phyloP scores from a whole-genome alignment of 2,329 filamentous ascomycete genomes.

The Teratosphaeria epicoccoides region DNA sequence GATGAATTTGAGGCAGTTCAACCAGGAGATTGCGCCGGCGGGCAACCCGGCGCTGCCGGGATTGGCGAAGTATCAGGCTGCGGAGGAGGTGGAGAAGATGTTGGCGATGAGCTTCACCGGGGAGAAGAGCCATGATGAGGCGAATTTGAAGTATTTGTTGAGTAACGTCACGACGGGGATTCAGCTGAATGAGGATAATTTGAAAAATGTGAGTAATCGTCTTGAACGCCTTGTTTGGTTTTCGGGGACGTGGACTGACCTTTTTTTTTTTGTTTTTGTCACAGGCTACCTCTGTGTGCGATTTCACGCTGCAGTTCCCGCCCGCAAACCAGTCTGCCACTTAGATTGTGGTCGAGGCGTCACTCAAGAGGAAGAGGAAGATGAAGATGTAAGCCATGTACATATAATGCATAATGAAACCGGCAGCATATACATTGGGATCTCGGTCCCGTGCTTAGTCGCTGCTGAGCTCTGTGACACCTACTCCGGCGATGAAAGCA shows the following conservation, averaged over 20 bases:
- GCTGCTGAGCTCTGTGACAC: no score
- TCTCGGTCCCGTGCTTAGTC: no score
- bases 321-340: slow-evolving; percentile 5
- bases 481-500: no score
- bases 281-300: slow-evolving; percentile 8
- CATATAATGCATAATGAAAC: neutral
- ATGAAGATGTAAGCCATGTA: neutral
- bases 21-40: slow-evolving; percentile 14
- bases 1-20: slow-evolving; percentile 14
- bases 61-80: slow-evolving; percentile 10
- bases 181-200: slow-evolving; percentile 12
- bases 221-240: neutral
- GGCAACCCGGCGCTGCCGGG: slow-evolving; percentile 13
- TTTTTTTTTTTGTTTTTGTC: neutral
- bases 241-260: neutral
- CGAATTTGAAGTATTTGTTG: slow-evolving; percentile 9
- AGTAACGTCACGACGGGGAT: slow-evolving; percentile 13
- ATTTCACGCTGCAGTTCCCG: slow-evolving; percentile 13
- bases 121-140: slow-evolving; percentile 6
- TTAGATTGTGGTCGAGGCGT: neutral
- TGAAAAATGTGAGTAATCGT: slow-evolving; percentile 10
- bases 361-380: neutral
- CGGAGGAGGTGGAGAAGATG: slow-evolving; percentile 12
- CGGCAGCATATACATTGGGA: no score
- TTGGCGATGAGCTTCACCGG: slow-evolving; percentile 9